Conservation (phyloP, 805 yeast genomes). For the Sugiyamaella floridensis region DNA sequence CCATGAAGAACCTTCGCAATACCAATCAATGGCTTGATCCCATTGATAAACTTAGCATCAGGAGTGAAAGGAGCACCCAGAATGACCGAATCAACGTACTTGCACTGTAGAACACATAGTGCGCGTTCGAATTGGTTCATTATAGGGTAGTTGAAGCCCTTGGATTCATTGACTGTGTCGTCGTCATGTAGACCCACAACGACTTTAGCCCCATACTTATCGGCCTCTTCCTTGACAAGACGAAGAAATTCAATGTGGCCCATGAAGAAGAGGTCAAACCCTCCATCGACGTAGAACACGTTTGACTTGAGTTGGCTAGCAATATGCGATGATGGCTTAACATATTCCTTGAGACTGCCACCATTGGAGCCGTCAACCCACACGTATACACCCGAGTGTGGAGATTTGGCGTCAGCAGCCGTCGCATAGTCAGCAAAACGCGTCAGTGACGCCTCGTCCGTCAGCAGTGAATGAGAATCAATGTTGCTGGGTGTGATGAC, state of each 20-base stretch:
- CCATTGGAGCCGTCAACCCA: slow-evolving; percentile 16
- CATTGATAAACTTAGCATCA: slow-evolving; percentile 33
- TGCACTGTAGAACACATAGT: slow-evolving; percentile 81
- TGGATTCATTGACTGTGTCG: slow-evolving; percentile 43
- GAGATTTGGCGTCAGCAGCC: slow-evolving; percentile 49
- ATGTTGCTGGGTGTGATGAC: slow-evolving; percentile 19
- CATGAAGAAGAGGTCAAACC: slow-evolving; percentile 87
- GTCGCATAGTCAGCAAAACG: slow-evolving; percentile 53
- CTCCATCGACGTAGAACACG: slow-evolving; percentile 64
- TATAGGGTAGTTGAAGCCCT: slow-evolving; percentile 66
- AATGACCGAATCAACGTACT: slow-evolving; percentile 71
- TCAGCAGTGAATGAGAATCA: slow-evolving; percentile 22
- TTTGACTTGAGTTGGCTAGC: slow-evolving; percentile 13
- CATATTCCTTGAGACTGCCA: slow-evolving; percentile 5
- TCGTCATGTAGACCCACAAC: slow-evolving; percentile 67
- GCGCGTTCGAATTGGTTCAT: slow-evolving; percentile 86
- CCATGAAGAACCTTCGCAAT: slow-evolving; percentile 49
- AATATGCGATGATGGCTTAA: slow-evolving; percentile 14
- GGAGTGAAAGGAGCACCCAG: slow-evolving; percentile 61
- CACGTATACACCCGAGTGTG: slow-evolving; percentile 53
- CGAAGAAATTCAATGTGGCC: slow-evolving; percentile 79
- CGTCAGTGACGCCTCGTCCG: slow-evolving; percentile 33
- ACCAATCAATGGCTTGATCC: slow-evolving; percentile 32
- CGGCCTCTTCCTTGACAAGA: slow-evolving; percentile 38
- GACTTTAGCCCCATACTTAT: slow-evolving; percentile 38